A percentile compares a stretch with the other conserved stretches of the same genome.
phyloP scores from a whole-genome alignment of 805 yeast genomes.

The Candida corydali region DNA sequence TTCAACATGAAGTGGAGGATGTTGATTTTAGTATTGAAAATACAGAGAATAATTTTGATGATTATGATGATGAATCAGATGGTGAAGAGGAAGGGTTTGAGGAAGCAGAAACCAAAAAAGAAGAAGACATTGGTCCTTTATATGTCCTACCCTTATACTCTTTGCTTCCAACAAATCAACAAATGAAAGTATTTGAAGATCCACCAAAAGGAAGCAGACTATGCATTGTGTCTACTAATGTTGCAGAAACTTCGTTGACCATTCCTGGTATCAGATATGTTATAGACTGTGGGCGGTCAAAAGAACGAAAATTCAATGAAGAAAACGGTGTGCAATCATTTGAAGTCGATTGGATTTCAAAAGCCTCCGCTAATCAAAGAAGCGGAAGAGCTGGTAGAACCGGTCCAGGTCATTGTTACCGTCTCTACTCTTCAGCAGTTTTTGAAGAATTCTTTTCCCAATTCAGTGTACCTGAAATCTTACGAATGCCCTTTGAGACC shows the following conservation, averaged over 20 bases:
- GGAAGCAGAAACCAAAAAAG: slow-evolving; percentile 67
- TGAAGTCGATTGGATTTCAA: slow-evolving; percentile 86
- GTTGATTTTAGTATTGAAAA: slow-evolving; percentile 63
- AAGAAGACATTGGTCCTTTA: slow-evolving; percentile 70
- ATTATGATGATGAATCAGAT: slow-evolving; percentile 44
- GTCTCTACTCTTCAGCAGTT: slow-evolving; percentile 90
- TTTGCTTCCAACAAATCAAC: slow-evolving; percentile 88
- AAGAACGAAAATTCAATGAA: slow-evolving; percentile 79
- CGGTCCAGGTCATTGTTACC: slow-evolving; percentile 96
- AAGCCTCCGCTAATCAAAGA: slow-evolving; percentile 94
- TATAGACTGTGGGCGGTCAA: slow-evolving; percentile 91
- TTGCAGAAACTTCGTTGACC: slow-evolving; percentile 96
- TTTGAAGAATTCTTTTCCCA: slow-evolving; percentile 80
- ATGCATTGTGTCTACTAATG: slow-evolving; percentile 94
- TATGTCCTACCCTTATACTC: slow-evolving; percentile 93
- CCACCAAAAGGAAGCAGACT: slow-evolving; percentile 86
- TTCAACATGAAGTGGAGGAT: slow-evolving; percentile 82
- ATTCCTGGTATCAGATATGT: slow-evolving; percentile 95
- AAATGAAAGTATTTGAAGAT: slow-evolving; percentile 81
- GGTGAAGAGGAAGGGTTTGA: slow-evolving; percentile 63
- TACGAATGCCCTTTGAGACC: slow-evolving; percentile 94
- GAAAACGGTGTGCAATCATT: slow-evolving; percentile 90
- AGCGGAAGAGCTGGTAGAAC: slow-evolving; percentile 98
- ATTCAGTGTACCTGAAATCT: slow-evolving; percentile 84
- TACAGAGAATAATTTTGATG: slow-evolving; percentile 40